Conservation (phyloP, 176 grass and related monocot genomes). For the Ensete ventricosum region DNA sequence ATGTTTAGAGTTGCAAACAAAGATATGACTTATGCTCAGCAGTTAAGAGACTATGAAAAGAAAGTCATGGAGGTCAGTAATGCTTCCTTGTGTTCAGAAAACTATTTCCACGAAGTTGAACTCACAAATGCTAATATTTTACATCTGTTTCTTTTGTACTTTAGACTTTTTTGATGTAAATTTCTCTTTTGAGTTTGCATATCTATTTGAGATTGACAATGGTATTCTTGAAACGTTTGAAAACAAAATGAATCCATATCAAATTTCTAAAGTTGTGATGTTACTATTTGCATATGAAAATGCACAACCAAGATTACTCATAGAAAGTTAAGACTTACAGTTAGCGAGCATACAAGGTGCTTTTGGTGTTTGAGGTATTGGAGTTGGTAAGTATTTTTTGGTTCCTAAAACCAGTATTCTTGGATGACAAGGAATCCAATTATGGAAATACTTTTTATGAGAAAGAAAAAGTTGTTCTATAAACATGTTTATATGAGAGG, state of each 20-base stretch:
- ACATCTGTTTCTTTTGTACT: neutral
- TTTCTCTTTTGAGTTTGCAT: neutral
- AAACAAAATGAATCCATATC: neutral
- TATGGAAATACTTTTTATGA: no score
- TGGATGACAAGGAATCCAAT: no score
- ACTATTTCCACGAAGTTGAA: neutral
- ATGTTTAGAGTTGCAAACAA: conserved; percentile 96
- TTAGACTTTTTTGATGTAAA: neutral
- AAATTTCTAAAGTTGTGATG: no score
- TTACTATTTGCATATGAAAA: no score
- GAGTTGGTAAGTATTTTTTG: no score
- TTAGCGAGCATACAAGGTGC: no score
- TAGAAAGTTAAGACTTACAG: no score
- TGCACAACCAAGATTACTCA: no score
- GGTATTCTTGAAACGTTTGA: neutral
- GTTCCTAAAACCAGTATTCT: no score
- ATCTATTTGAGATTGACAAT: neutral
- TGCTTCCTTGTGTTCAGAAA: neutral
- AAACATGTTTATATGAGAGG: no score
- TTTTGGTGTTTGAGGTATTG: no score
- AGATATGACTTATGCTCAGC: conserved; percentile 96
- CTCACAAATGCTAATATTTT: neutral
- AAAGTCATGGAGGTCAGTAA: conserved; percentile 86
- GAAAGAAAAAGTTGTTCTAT: no score
- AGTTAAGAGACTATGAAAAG: conserved; percentile 91